Conservation (phyloP, 306 rosid genomes). For the Neltuma alba region DNA sequence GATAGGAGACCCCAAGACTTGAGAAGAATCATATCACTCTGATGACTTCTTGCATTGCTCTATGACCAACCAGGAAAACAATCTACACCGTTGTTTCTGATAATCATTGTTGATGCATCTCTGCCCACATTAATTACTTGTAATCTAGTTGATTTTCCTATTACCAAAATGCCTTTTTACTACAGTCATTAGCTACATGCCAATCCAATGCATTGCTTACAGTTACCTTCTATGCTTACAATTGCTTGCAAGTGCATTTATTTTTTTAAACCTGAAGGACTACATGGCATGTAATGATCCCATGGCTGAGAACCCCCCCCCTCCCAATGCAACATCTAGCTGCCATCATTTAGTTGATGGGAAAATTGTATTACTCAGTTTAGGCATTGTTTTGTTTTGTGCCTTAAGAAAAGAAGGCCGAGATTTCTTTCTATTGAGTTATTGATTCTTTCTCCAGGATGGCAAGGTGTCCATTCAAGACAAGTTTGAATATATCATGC, state of each 20-base stretch:
- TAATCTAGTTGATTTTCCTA: not conserved
- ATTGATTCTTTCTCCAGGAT: constrained; percentile 53
- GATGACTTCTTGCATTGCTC: not conserved
- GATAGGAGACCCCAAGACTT: not conserved
- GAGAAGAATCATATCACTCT: not conserved
- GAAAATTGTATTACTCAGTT: constrained; percentile 1
- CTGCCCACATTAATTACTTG: not conserved
- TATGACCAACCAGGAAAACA: not conserved
- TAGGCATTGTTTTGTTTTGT: not conserved
- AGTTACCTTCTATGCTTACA: not conserved
- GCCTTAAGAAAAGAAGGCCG: not conserved
- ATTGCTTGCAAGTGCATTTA: constrained; percentile 7
- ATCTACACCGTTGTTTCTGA: not conserved
- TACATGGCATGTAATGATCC: not conserved
- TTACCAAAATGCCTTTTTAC: not conserved
- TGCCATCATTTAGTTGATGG: not conserved
- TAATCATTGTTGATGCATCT: not conserved
- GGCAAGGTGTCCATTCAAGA: constrained; percentile 76
- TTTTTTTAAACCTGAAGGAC: constrained; percentile 14
- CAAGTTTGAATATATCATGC: constrained; percentile 93
- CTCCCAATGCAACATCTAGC: no score
- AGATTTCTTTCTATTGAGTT: constrained; percentile 27
- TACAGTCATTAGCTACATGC: no score
- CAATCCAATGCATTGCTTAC: not conserved
- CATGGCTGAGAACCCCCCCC: no score